Percentiles rank a stretch among this genome's conserved stretches.
Evolutionary conservation across 2,329 filamentous ascomycete genomes (phyloP).

Genomic region (Zarea fungicola): DNA sequence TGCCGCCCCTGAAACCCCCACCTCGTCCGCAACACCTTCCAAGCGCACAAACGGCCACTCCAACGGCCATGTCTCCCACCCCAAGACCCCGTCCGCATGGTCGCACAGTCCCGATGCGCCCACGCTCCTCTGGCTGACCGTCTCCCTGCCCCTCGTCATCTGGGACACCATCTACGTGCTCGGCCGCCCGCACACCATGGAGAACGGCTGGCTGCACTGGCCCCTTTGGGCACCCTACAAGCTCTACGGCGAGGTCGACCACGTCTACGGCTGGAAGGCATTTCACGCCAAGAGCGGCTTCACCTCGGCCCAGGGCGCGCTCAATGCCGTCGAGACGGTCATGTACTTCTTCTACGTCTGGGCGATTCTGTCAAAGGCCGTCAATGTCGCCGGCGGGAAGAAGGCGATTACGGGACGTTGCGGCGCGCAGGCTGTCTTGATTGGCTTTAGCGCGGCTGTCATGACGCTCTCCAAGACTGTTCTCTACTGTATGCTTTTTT

Average conservation of each 20-base stretch:
- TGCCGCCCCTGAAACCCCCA: constrained; percentile 20
- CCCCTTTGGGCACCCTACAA: constrained; percentile 73
- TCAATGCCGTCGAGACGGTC: constrained; percentile 64
- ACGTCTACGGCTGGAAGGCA: constrained; percentile 75
- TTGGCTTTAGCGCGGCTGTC: constrained; percentile 49
- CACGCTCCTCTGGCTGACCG: constrained; percentile 62
- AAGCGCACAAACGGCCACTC: constrained; percentile 29
- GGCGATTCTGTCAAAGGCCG: constrained; percentile 27
- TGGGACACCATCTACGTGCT: constrained; percentile 83
- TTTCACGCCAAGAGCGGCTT: constrained; percentile 67
- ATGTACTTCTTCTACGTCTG: constrained; percentile 57
- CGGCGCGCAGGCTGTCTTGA: constrained; percentile 40
- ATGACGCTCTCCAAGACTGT: constrained; percentile 61
- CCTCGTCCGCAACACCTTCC: constrained; percentile 20
- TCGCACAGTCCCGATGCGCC: constrained; percentile 40
- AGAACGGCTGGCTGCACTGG: constrained; percentile 65
- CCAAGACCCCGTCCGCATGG: too few relatives aligned
- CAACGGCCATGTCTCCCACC: too few relatives aligned
- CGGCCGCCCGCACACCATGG: constrained; percentile 75
- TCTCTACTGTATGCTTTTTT: constrained; percentile 48
- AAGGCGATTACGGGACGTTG: constrained; percentile 35
- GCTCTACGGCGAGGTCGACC: constrained; percentile 73
- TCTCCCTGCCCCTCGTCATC: constrained; percentile 71
- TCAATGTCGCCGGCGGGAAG: constrained; percentile 19
- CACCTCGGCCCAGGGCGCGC: constrained; percentile 63